phyloP scores from a whole-genome alignment of 2,329 filamentous ascomycete species.

The Lecanoromycetidae sp. region DNA sequence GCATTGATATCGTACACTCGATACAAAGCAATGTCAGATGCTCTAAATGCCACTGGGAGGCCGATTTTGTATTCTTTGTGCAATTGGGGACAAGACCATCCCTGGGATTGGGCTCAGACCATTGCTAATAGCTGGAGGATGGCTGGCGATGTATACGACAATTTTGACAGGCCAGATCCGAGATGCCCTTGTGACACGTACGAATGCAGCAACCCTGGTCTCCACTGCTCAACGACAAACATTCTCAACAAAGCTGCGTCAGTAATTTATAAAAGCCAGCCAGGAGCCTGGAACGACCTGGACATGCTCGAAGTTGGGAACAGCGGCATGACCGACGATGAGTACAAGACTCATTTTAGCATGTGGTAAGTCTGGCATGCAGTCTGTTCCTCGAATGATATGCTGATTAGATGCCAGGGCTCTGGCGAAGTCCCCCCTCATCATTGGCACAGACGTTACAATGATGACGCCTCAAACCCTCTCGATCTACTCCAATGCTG shows the following conservation, averaged over 20 bases:
- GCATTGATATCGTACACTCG: constrained; percentile 35
- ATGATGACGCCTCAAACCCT: constrained; percentile 31
- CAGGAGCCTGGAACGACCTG: constrained; percentile 38
- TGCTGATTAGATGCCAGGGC: constrained; percentile 19
- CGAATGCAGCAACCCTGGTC: constrained; percentile 34
- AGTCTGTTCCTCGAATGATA: background rate
- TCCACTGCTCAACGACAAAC: constrained; percentile 39
- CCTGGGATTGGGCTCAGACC: constrained; percentile 36
- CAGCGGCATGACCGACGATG: constrained; percentile 30
- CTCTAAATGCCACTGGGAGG: constrained; percentile 36
- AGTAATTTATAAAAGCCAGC: constrained; percentile 30
- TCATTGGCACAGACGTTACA: constrained; percentile 37
- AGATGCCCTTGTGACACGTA: constrained; percentile 22
- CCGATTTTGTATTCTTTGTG: constrained; percentile 37
- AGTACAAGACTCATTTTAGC: constrained; percentile 35
- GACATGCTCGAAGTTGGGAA: constrained; percentile 40
- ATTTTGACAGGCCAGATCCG: constrained; percentile 29
- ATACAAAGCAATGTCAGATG: constrained; percentile 38
- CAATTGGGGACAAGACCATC: constrained; percentile 42
- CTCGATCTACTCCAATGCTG: constrained; percentile 27
- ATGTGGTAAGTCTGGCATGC: constrained; percentile 29
- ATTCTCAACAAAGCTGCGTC: constrained; percentile 38
- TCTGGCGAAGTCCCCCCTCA: constrained; percentile 35
- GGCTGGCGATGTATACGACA: constrained; percentile 37
- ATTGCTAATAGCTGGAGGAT: constrained; percentile 38